phyloP scores from a whole-genome alignment of 345 rosid genomes.

The Barbarea vulgaris region DNA sequence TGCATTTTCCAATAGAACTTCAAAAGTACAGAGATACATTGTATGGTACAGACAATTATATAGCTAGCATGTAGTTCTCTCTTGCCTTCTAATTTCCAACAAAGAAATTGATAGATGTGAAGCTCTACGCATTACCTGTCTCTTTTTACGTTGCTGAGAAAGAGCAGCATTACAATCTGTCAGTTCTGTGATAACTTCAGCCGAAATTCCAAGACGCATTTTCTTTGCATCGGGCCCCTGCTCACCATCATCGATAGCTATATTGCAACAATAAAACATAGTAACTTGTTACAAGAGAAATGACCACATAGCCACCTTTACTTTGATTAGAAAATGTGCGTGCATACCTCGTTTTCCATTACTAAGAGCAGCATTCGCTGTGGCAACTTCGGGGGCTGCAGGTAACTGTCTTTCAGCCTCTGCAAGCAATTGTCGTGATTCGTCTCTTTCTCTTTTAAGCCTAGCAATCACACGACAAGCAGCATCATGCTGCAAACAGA shows the following conservation, averaged over 20 bases:
- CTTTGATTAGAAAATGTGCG: conserved; percentile 1
- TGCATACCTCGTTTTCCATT: conserved; percentile 87
- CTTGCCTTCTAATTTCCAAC: conserved; percentile 7
- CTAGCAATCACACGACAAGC: conserved; percentile 99
- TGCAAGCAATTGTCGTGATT: conserved; percentile 76
- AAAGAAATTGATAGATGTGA: neutral
- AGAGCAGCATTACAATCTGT: conserved; percentile 87
- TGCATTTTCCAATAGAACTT: conserved; percentile 7
- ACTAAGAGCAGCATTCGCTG: conserved; percentile 54
- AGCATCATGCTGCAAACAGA: conserved; percentile 82
- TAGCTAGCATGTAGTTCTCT: conserved; percentile 4
- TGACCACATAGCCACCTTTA: conserved; percentile 8
- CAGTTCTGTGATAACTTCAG: conserved; percentile 61
- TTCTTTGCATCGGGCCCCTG: conserved; percentile 59
- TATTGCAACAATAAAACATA: conserved; percentile 15
- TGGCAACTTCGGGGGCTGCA: conserved; percentile 46
- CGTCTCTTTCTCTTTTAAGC: conserved; percentile 94
- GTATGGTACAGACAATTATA: conserved; percentile 2
- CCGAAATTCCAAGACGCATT: conserved; percentile 73
- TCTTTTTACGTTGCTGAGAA: conserved; percentile 87
- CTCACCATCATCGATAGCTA: conserved; percentile 59
- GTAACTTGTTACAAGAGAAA: conserved; percentile 10
- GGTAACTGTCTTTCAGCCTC: conserved; percentile 79
- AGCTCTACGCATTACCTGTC: conserved; percentile 52
- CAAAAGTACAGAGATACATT: neutral